A percentile compares a stretch with the other conserved stretches of the same genome.
Evolutionary conservation across 2,329 filamentous ascomycete species (phyloP).

Genomic region (Colletotrichum lentis): DNA sequence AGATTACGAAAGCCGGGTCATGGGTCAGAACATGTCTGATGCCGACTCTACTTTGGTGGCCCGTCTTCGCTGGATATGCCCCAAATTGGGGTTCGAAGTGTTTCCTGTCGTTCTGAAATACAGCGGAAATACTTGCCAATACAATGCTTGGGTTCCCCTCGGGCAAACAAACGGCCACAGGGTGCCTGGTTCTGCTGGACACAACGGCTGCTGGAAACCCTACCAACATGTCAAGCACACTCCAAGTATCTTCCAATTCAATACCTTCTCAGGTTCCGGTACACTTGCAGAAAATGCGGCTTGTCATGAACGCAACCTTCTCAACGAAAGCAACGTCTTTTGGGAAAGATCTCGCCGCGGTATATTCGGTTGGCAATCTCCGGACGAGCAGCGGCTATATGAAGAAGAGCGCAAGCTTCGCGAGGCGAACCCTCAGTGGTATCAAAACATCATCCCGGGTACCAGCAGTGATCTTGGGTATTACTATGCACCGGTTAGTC

Average conservation of each 20-base stretch:
- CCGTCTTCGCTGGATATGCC: conserved; percentile 10
- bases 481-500: conserved; percentile 28
- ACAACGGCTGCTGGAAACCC: conserved; percentile 21
- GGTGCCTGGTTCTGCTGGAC: not conserved
- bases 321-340: conserved; percentile 18
- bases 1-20: conserved; percentile 21
- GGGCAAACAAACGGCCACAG: not conserved
- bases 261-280: not conserved
- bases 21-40: conserved; percentile 12
- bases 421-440: conserved; percentile 26
- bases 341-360: conserved; percentile 33
- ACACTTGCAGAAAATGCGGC: conserved; percentile 11
- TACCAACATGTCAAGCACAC: conserved; percentile 30
- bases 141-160: conserved; percentile 9
- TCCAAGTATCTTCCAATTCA: conserved; percentile 18
- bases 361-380: conserved; percentile 19
- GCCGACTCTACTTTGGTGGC: conserved; percentile 10
- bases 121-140: conserved; percentile 21
- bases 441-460: conserved; percentile 27
- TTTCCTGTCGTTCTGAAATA: conserved; percentile 32
- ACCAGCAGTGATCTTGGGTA: conserved; percentile 15
- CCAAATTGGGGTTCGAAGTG: conserved; percentile 29
- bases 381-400: conserved; percentile 6
- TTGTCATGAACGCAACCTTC: conserved; percentile 22
- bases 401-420: conserved; percentile 26